These are phyloP conservation scores for Amylocarpus encephaloides DNA, from an alignment of 2,329 filamentous ascomycete genomes.

Conservation along the genomic window DNA sequence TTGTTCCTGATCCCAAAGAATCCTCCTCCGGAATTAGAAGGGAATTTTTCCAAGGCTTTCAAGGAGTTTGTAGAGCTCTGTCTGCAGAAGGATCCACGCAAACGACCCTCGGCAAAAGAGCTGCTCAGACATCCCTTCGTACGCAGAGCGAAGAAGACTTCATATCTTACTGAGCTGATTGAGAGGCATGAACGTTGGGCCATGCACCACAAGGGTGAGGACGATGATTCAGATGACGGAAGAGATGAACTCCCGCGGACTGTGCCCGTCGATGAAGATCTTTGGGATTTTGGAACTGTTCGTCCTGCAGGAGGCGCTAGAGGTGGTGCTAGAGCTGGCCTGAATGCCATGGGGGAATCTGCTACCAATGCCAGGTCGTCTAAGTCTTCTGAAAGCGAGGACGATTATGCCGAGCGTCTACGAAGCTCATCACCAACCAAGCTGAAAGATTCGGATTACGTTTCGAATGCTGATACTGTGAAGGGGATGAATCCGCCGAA, in stretches of 20 bases:
- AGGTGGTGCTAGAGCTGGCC: constrained; percentile 52
- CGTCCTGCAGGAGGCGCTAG: constrained; percentile 64
- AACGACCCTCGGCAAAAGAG: constrained; percentile 80
- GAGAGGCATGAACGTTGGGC: constrained; percentile 85
- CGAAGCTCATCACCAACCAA: constrained; percentile 49
- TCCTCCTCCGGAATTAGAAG: constrained; percentile 72
- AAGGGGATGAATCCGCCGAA: constrained; percentile 41
- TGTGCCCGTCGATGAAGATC: constrained; percentile 65
- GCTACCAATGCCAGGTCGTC: constrained; percentile 69
- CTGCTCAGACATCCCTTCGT: constrained; percentile 87
- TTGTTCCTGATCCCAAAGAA: constrained; percentile 96
- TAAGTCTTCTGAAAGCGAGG: constrained; percentile 42
- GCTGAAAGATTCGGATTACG: constrained; percentile 35
- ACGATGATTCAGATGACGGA: constrained; percentile 54
- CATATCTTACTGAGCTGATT: constrained; percentile 93
- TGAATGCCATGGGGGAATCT: constrained; percentile 72
- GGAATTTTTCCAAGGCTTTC: constrained; percentile 74
- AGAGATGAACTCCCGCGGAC: constrained; percentile 38
- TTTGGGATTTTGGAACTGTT: constrained; percentile 98
- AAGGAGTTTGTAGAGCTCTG: constrained; percentile 83
- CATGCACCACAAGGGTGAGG: constrained; percentile 69
- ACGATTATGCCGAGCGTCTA: constrained; percentile 47
- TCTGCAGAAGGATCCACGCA: constrained; percentile 79
- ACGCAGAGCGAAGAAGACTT: constrained; percentile 85
- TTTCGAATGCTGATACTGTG: constrained; percentile 43